Percentiles rank a stretch among this genome's conserved stretches.
These are phyloP conservation scores for Teunomyces atbi DNA, from an alignment of 805 yeast species.

Conservation along the genomic window DNA sequence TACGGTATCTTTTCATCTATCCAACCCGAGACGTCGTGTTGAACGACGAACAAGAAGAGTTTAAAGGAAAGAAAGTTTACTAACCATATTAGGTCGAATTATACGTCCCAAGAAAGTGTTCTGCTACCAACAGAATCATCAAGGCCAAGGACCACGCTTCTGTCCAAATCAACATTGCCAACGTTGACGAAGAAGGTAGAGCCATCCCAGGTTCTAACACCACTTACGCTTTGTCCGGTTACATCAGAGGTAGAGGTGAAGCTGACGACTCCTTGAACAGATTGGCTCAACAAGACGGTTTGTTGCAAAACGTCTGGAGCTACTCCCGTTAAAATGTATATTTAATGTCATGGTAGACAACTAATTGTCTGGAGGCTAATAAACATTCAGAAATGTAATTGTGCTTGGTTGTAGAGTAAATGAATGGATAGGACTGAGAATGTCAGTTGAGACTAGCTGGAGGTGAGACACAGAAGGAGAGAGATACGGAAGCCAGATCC, in stretches of 20 bases:
- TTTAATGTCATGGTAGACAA: slow-evolving; percentile 15
- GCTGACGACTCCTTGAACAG: slow-evolving; percentile 99
- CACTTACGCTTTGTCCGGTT: slow-evolving; percentile 96
- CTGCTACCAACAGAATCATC: slow-evolving; percentile 99
- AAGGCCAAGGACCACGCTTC: slow-evolving; percentile 99
- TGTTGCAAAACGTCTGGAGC: slow-evolving; percentile 93
- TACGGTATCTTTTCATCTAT: neutral
- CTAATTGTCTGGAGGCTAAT: slow-evolving; percentile 1
- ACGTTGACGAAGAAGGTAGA: slow-evolving; percentile 96
- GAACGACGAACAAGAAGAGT: neutral
- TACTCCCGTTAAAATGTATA: slow-evolving; percentile 74
- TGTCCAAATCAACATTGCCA: slow-evolving; percentile 97
- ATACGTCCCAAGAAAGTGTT: slow-evolving; percentile 99
- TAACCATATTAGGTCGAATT: slow-evolving; percentile 81
- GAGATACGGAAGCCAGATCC: too few species aligned
- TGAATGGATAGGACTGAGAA: too few species aligned
- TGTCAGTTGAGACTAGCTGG: too few species aligned
- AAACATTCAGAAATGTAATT: neutral
- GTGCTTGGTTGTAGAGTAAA: neutral
- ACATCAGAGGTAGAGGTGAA: slow-evolving; percentile 98
- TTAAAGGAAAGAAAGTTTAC: slow-evolving; percentile 14
- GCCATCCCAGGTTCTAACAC: slow-evolving; percentile 86
- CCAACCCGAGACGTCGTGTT: neutral
- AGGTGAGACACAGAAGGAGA: too few species aligned
- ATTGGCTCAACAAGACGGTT: slow-evolving; percentile 98